Evolutionary conservation across 306 rosid genomes (phyloP).

Genomic region (Medicago ruthenica): DNA sequence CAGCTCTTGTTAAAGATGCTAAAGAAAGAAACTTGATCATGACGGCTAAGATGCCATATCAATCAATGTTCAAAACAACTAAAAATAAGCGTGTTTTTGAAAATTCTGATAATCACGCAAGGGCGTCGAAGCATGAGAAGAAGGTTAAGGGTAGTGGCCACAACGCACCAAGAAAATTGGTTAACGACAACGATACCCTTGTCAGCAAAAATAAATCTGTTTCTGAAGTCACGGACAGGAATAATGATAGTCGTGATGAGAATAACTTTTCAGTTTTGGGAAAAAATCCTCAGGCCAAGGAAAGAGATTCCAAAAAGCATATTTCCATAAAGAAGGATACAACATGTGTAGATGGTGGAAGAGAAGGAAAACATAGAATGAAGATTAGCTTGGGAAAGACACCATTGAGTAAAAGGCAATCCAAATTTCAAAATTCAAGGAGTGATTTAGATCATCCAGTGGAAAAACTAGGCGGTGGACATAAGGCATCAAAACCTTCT

Average conservation of each 20-base stretch:
- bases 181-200: conserved; percentile 45
- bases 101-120: conserved; percentile 44
- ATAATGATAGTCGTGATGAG: conserved; percentile 45
- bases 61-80: conserved; percentile 58
- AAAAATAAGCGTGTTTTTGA: conserved; percentile 40
- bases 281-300: conserved; percentile 41
- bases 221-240: conserved; percentile 46
- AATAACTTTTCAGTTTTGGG: conserved; percentile 40
- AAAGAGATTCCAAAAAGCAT: conserved; percentile 42
- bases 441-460: conserved; percentile 45
- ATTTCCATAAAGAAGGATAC: conserved; percentile 43
- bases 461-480: conserved; percentile 47
- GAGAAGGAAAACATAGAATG: conserved; percentile 45
- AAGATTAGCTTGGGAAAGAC: conserved; percentile 44
- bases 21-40: conserved; percentile 69
- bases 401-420: conserved; percentile 52
- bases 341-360: conserved; percentile 43
- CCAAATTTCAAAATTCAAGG: conserved; percentile 47
- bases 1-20: conserved; percentile 86
- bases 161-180: conserved; percentile 38
- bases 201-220: conserved; percentile 49
- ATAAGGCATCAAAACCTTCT: conserved; percentile 43
- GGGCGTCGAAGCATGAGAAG: conserved; percentile 48
- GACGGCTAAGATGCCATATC: conserved; percentile 68
- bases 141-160: conserved; percentile 48